Base-by-base conservation (phyloP, 140 eudicot species). In the Artemisia princeps region DNA sequence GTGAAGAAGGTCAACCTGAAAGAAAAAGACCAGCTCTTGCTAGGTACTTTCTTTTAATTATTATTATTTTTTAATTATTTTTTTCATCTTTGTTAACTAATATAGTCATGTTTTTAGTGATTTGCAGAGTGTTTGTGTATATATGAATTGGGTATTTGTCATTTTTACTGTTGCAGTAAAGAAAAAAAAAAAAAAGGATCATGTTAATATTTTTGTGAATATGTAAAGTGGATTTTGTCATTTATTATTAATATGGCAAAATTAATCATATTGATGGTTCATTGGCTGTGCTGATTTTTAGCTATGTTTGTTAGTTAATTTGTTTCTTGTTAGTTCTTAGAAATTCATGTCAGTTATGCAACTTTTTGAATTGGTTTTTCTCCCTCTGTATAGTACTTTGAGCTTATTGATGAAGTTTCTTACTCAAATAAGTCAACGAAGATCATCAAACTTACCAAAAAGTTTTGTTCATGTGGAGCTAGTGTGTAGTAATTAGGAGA, bases 11-110 rank as follows among this genome's bases (percentile, higher is more conserved):
- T 77, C 96, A 92, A 62, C 96, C 92, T 54, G 96, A 88, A 14
- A 79, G 71, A 72, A 92, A 92, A 78, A 65, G 98, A 4, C 98
- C 98, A 49, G 98, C 98, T 74, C 88, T 92, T 68, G 96, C 98
- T 10, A 92, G 98, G 97, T 87, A 61, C 55, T 17, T 17, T 17
- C 0, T 17, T 60, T n/a, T n/a, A n/a, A n/a, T n/a, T n/a, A n/a
- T n/a, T n/a, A n/a, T n/a, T n/a, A n/a, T 68, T 63, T 37, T 45
- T 59, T 1, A n/a, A n/a, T 10, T 22, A 0, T 8, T 3, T 53
- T 55, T 9, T 19, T 19, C 9, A 17, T 8, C 4, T 55, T 57
- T 3, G 33, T 26, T 26, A 26, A 26, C 33, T 26, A 26, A 26
- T 26, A 26, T 26, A 26, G 33, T 3, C 5, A 26, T 0, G 33